Evolutionary conservation across 306 rosid genomes (phyloP), one percentile per base, ranked within the genome.

Genomic region (Malus fusca): DNA sequence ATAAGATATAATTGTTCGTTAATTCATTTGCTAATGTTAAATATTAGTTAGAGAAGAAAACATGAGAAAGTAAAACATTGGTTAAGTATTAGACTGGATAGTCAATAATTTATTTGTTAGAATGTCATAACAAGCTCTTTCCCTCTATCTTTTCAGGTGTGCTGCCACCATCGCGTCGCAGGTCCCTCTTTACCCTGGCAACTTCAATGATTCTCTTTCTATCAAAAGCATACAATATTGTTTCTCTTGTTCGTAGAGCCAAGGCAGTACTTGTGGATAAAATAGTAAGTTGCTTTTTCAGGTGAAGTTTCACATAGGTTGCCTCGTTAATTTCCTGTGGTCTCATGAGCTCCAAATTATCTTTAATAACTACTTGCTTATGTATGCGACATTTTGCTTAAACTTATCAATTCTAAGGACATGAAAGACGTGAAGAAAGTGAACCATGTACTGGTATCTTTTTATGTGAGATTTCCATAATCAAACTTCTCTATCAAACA

Each of bases 131-230:
- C 59, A 72, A 42, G 62, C 30, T 60, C 59, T 71, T 48, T 77
- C 78, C 74, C 60, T 74, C 22, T 78, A 78, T 55, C 80, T 26
- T 77, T 85, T 72, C 88, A 92, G 99, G 96, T 75, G n/a, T 82
- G 61, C 61, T 96, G 79, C 91, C 93, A 70, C 91, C 99, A 62
- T 96, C 98, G 17, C 91, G 93, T 6, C 84, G 92, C 46, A 85
- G 99, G 83, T 96, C 98, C 71, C 87, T 96, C 31, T 87, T 86
- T 85, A 82, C 88, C 79, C 80, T 92, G 79, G 98, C 99, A 80
- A 83, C 88, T 70, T 87, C 98, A n/a, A 92, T 92, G 99, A 90
- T 90, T 82, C 81, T 92, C 74, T 86, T 96, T 81, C 84, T 91
- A 40, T 85, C 93, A 62, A 89, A 85, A 82, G 90, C 96, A 70